Percentiles rank a stretch among this genome's conserved stretches.
phyloP scores from a whole-genome alignment of 768 basidiomycete genomes.

The Russula ochroleuca region DNA sequence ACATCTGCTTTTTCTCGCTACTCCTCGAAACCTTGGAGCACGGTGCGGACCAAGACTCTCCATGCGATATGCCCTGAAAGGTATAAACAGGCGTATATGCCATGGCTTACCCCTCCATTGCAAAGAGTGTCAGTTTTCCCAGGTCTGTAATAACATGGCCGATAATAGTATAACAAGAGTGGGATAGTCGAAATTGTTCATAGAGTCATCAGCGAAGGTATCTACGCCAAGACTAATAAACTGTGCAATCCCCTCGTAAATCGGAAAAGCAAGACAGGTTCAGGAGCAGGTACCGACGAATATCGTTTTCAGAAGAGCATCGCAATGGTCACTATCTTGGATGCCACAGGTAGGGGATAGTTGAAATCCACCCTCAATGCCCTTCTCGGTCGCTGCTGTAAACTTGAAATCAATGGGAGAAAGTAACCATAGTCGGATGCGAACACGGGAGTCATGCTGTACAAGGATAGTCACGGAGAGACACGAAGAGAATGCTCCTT shows the following conservation, averaged over 20 bases:
- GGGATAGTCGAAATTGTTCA: constrained; percentile 34
- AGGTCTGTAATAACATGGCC: constrained; percentile 29
- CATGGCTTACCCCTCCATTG: constrained; percentile 35
- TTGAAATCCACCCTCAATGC: constrained; percentile 34
- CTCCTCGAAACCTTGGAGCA: constrained; percentile 31
- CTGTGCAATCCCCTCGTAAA: neutral
- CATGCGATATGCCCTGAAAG: constrained; percentile 33
- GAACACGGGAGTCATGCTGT: too few relatives aligned
- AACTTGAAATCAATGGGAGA: constrained; percentile 32
- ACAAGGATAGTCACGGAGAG: too few relatives aligned
- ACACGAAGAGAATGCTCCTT: too few relatives aligned
- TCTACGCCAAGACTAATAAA: constrained; percentile 35
- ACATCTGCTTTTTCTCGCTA: neutral
- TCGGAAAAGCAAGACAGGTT: constrained; percentile 34
- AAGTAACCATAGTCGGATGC: neutral
- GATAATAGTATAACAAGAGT: constrained; percentile 31
- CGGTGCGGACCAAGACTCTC: constrained; percentile 32
- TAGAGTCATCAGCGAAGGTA: constrained; percentile 35
- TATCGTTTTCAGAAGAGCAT: constrained; percentile 28
- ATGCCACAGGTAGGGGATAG: constrained; percentile 34
- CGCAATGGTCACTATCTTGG: constrained; percentile 32
- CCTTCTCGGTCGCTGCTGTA: constrained; percentile 35
- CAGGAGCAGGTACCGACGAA: constrained; percentile 31
- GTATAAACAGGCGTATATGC: neutral
- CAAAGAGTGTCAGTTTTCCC: constrained; percentile 32